Evolutionary conservation across 2,329 filamentous ascomycete genomes (phyloP).

Genomic region (Stachybotrys chartarum): DNA sequence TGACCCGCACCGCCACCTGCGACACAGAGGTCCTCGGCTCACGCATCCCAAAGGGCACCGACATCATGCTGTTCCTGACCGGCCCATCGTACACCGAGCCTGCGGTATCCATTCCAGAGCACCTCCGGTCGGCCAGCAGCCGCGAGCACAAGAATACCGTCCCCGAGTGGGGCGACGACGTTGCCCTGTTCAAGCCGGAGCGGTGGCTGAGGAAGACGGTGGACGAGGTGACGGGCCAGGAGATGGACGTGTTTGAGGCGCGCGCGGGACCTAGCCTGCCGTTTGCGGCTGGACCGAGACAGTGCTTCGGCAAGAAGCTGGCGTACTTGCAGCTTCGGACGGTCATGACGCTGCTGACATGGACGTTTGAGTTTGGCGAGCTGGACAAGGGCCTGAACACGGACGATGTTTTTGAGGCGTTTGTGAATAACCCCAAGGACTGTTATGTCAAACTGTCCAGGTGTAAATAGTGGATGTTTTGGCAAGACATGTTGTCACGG

Average conservation of each 20-base stretch:
- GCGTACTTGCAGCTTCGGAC: constrained; percentile 27
- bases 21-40: constrained; percentile 26
- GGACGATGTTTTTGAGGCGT: constrained; percentile 11
- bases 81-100: constrained; percentile 21
- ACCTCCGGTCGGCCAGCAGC: constrained; percentile 15
- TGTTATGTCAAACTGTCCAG: constrained; percentile 17
- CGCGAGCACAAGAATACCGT: constrained; percentile 14
- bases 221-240: constrained; percentile 3
- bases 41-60: constrained; percentile 24
- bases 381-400: constrained; percentile 9
- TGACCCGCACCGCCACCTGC: constrained; percentile 18
- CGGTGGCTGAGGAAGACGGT: constrained; percentile 23
- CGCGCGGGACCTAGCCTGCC: constrained; percentile 25
- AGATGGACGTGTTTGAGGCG: constrained; percentile 17
- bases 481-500: neutral
- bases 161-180: constrained; percentile 21
- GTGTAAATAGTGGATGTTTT: neutral
- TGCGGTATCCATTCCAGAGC: constrained; percentile 17
- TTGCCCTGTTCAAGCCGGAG: constrained; percentile 25
- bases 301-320: constrained; percentile 30
- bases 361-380: constrained; percentile 26
- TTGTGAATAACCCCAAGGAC: constrained; percentile 17
- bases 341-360: constrained; percentile 26
- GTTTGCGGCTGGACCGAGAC: constrained; percentile 27
- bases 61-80: constrained; percentile 17